Conservation (phyloP, 805 yeast species). For the Sugiyamaella americana region DNA sequence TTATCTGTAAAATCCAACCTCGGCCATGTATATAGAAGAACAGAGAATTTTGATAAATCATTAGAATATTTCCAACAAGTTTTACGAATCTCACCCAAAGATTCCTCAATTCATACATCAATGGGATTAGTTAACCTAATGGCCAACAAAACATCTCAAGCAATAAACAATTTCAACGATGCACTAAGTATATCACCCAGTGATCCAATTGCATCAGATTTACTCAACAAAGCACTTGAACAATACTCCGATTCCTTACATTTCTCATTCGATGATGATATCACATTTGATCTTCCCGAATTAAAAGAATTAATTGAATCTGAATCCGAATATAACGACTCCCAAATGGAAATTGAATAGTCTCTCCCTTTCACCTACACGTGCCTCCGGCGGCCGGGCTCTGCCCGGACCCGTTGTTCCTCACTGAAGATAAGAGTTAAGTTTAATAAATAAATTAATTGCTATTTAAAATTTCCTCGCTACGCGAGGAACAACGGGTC, state of each 20-base stretch:
- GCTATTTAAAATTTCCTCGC: too few relatives aligned
- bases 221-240: constrained; percentile 61
- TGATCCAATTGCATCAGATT: constrained; percentile 79
- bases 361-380: too few relatives aligned
- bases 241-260: constrained; percentile 1
- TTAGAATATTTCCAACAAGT: constrained; percentile 73
- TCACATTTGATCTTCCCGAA: background rate
- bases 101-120: constrained; percentile 72
- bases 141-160: constrained; percentile 53
- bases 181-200: constrained; percentile 73
- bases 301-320: background rate
- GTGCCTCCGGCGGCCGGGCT: too few relatives aligned
- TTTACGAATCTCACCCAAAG: constrained; percentile 58
- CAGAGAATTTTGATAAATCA: constrained; percentile 58
- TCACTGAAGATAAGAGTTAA: too few relatives aligned
- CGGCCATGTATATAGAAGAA: constrained; percentile 79
- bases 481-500: too few relatives aligned
- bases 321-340: background rate
- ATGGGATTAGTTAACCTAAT: constrained; percentile 79
- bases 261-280: background rate
- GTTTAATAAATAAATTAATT: too few relatives aligned
- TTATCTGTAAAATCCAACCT: constrained; percentile 77
- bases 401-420: too few relatives aligned
- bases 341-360: too few relatives aligned
- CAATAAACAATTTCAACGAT: constrained; percentile 71